Evolutionary conservation across 2,329 filamentous ascomycete genomes (phyloP).

Genomic region (Sarocladiaceae sp.): DNA sequence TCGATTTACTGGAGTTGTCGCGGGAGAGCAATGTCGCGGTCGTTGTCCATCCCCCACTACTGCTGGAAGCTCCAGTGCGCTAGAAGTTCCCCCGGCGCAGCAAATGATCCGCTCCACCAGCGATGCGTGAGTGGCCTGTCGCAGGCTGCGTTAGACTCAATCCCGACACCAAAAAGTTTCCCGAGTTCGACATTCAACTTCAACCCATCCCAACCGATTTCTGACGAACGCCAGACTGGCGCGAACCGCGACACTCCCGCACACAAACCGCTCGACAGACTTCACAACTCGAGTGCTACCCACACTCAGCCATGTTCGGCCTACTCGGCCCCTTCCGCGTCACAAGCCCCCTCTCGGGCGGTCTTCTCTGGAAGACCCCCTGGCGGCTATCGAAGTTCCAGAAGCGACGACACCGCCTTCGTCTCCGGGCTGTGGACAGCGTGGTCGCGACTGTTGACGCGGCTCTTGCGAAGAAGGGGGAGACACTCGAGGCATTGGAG

Average conservation of each 20-base stretch:
- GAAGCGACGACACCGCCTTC: slow-evolving; percentile 80
- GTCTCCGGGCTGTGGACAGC: slow-evolving; percentile 78
- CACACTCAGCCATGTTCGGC: slow-evolving; percentile 65
- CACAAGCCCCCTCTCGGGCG: slow-evolving; percentile 70
- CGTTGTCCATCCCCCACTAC: neutral
- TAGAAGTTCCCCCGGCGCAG: slow-evolving; percentile 1
- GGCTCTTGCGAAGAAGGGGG: slow-evolving; percentile 70
- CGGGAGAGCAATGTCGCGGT: no score
- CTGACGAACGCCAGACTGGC: slow-evolving; percentile 12
- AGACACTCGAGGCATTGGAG: slow-evolving; percentile 73
- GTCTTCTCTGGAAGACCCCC: slow-evolving; percentile 93
- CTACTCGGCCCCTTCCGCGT: slow-evolving; percentile 73
- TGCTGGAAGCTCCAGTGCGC: neutral
- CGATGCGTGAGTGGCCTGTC: neutral
- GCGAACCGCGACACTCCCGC: neutral
- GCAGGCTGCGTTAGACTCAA: neutral
- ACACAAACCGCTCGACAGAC: neutral
- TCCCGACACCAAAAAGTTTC: slow-evolving; percentile 18
- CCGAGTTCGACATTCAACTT: neutral
- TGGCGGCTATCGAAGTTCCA: slow-evolving; percentile 92
- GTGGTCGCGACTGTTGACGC: slow-evolving; percentile 80
- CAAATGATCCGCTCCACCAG: slow-evolving; percentile 8
- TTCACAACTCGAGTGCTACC: neutral
- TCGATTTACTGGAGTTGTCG: neutral
- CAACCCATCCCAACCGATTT: slow-evolving; percentile 8